Conservation (phyloP, 169 alveolate species). For the Cytauxzoon felis region DNA sequence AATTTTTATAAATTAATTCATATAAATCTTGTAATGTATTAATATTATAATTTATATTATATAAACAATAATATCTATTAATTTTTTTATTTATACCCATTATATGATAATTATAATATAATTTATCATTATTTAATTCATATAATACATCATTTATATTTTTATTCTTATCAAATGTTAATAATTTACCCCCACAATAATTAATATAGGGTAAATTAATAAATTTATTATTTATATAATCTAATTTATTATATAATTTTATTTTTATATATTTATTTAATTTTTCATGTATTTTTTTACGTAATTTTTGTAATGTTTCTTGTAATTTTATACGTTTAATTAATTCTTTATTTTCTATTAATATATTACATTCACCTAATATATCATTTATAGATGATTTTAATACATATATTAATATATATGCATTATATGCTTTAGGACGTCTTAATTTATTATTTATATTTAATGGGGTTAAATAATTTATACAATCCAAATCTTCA, state of each 20-base stretch:
- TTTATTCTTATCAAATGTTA: slow-evolving; percentile 55
- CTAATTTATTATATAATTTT: slow-evolving; percentile 58
- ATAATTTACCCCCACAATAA: slow-evolving; percentile 54
- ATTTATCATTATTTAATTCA: slow-evolving; percentile 9
- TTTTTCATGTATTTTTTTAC: slow-evolving; percentile 68
- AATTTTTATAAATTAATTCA: slow-evolving; percentile 24
- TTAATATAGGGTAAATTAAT: slow-evolving; percentile 64
- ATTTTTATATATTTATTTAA: slow-evolving; percentile 67
- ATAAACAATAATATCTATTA: slow-evolving; percentile 27
- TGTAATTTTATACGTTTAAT: slow-evolving; percentile 68
- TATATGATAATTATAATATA: slow-evolving; percentile 22
- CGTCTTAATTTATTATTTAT: slow-evolving; percentile 57
- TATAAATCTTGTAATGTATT: slow-evolving; percentile 40
- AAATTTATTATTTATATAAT: slow-evolving; percentile 53
- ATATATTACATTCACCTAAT: slow-evolving; percentile 78
- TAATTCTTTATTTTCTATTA: slow-evolving; percentile 72
- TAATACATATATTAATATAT: slow-evolving; percentile 90
- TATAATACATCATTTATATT: slow-evolving; percentile 50
- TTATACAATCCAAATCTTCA: slow-evolving; percentile 79
- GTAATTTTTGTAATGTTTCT: slow-evolving; percentile 56
- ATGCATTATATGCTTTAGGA: slow-evolving; percentile 83
- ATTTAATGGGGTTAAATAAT: slow-evolving; percentile 61
- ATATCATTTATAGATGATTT: slow-evolving; percentile 78
- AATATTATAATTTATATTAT: slow-evolving; percentile 7
- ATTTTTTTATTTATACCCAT: slow-evolving; percentile 38